phyloP scores from a whole-genome alignment of 164 flowering plant species.

The Magnolia changhungtana region DNA sequence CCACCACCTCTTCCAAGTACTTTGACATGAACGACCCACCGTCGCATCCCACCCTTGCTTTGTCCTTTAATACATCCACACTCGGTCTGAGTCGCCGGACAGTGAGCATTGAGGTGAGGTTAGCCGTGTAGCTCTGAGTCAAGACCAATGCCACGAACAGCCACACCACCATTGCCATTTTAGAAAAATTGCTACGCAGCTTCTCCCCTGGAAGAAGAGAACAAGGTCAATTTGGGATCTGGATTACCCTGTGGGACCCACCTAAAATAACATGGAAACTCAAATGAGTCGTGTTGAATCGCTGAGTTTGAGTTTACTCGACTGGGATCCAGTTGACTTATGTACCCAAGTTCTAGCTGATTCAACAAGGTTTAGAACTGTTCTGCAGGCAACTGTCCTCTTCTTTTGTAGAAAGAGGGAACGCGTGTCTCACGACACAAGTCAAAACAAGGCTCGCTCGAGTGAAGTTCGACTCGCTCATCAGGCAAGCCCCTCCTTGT shows the following conservation, averaged over 20 bases:
- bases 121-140: constrained; percentile 45
- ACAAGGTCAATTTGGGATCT: not conserved
- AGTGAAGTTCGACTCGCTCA: not conserved
- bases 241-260: not conserved
- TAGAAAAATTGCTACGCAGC: constrained; percentile 31
- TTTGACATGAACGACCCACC: constrained; percentile 25
- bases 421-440: not conserved
- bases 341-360: not conserved
- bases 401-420: not conserved
- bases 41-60: constrained; percentile 34
- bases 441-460: not conserved
- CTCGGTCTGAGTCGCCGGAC: constrained; percentile 41
- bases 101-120: constrained; percentile 36
- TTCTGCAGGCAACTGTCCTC: not conserved
- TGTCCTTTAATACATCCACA: constrained; percentile 19
- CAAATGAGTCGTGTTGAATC: not conserved
- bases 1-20: constrained; percentile 18
- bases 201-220: constrained; percentile 30
- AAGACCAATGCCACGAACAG: constrained; percentile 39
- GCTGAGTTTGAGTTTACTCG: too few species aligned
- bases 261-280: not conserved
- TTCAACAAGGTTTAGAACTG: not conserved
- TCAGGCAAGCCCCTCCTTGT: not conserved
- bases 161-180: constrained; percentile 46
- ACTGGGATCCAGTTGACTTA: not conserved